phyloP scores from a whole-genome alignment of 345 rosid species.

The Salix koriyanagi region DNA sequence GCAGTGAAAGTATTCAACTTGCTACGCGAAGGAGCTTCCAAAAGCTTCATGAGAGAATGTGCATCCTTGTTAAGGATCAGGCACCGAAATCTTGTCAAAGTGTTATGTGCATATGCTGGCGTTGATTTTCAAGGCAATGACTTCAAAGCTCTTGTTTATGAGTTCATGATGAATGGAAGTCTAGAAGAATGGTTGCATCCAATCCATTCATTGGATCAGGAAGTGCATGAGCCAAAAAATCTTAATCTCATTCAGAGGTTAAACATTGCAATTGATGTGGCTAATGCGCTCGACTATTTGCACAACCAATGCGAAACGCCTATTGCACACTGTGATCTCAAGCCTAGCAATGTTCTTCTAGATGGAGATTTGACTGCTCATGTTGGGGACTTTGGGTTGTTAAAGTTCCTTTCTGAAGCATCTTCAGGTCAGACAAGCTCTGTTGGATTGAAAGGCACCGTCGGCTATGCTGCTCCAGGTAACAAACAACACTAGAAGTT shows the following conservation, averaged over 20 bases:
- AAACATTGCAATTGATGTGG: too few relatives aligned
- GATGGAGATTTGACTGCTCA: background rate
- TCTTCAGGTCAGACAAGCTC: background rate
- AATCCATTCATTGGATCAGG: background rate
- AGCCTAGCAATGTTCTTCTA: too few relatives aligned
- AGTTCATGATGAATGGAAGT: slow-evolving; percentile 1
- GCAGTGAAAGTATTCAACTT: slow-evolving; percentile 2
- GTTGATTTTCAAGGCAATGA: too few relatives aligned
- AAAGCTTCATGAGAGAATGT: background rate
- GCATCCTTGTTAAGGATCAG: background rate
- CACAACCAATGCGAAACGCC: too few relatives aligned
- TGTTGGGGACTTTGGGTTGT: slow-evolving; percentile 16
- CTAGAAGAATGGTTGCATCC: slow-evolving; percentile 3
- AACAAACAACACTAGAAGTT: too few relatives aligned
- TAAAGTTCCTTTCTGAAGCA: background rate
- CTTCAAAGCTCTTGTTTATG: too few relatives aligned
- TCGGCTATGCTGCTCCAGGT: slow-evolving; percentile 15
- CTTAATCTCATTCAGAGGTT: too few relatives aligned
- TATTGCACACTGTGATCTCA: too few relatives aligned
- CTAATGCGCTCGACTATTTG: too few relatives aligned
- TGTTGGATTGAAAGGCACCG: background rate
- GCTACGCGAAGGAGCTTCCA: background rate
- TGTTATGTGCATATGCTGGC: too few relatives aligned
- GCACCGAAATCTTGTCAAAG: background rate
- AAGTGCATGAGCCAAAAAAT: background rate